These are phyloP conservation scores for Trichosporon faecale DNA, from an alignment of 1,284 basidiomycete genomes.

Conservation along the genomic window DNA sequence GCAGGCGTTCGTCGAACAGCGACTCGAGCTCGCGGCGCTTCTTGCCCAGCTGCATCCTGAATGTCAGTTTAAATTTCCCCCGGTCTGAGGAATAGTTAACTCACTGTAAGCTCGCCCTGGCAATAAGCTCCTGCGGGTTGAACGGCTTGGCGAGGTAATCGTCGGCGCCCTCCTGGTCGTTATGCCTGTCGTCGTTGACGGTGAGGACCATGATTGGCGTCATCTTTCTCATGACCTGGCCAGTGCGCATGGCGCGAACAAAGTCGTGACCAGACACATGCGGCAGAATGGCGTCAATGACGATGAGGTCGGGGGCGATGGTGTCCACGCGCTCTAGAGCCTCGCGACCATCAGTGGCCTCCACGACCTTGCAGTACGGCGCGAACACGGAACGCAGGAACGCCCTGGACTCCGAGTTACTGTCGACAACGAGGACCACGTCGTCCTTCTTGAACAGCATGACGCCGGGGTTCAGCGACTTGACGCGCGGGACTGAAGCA, in stretches of 20 bases:
- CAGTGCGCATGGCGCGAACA: conserved; percentile 28
- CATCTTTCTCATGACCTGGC: conserved; percentile 24
- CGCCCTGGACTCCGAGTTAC: conserved; percentile 36
- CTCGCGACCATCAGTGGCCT: conserved; percentile 51
- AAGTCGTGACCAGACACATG: conserved; percentile 39
- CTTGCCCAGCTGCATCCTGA: conserved; percentile 42
- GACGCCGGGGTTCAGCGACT: conserved; percentile 41
- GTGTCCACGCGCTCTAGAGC: conserved; percentile 44
- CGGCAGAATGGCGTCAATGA: conserved; percentile 55
- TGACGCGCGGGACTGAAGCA: not conserved
- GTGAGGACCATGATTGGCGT: conserved; percentile 46
- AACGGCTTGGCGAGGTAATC: conserved; percentile 50
- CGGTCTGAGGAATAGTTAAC: no score
- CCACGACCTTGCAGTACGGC: conserved; percentile 51
- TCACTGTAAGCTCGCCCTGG: conserved; percentile 48
- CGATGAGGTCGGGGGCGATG: conserved; percentile 40
- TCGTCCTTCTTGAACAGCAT: conserved; percentile 48
- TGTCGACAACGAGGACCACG: conserved; percentile 48
- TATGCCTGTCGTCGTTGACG: conserved; percentile 41
- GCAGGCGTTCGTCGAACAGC: conserved; percentile 42
- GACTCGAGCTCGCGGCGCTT: conserved; percentile 39
- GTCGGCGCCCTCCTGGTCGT: conserved; percentile 44
- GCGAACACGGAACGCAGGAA: conserved; percentile 48
- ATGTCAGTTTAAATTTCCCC: no score
- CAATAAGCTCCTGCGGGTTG: conserved; percentile 52